A percentile compares a stretch with the other conserved stretches of the same genome.
Conservation (phyloP, 2,329 filamentous ascomycete genomes). For the Endoconidiophora laricicola region DNA sequence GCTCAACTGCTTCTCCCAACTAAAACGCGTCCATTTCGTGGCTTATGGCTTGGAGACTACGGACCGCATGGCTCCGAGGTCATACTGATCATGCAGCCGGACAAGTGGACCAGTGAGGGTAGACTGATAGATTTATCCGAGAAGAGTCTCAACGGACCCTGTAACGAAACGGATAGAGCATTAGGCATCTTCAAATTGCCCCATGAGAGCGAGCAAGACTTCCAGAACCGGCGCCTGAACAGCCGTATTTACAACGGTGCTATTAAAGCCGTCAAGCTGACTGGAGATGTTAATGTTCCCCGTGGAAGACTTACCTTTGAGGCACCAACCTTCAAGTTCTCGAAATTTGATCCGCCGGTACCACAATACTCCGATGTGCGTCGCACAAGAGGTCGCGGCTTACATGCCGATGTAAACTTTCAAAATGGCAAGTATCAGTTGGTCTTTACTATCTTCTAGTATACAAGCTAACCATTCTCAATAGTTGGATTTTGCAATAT, state of each 20-base stretch:
- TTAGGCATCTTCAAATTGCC: no score
- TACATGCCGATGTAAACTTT: slow-evolving; percentile 43
- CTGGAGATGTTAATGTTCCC: slow-evolving; percentile 79
- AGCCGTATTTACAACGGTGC: slow-evolving; percentile 44
- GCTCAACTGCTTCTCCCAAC: slow-evolving; percentile 67
- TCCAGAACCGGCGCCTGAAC: slow-evolving; percentile 27
- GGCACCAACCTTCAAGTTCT: slow-evolving; percentile 55
- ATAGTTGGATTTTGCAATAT: no score
- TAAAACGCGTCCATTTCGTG: slow-evolving; percentile 61
- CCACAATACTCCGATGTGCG: slow-evolving; percentile 55
- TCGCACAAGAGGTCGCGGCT: slow-evolving; percentile 57
- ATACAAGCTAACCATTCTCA: no score
- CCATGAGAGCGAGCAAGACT: slow-evolving; percentile 29
- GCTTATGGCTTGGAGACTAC: slow-evolving; percentile 88
- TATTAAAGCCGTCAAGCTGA: slow-evolving; percentile 76
- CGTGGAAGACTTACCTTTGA: slow-evolving; percentile 72
- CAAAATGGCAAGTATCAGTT: no score
- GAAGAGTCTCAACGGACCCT: slow-evolving; percentile 11
- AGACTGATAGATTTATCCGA: slow-evolving; percentile 16
- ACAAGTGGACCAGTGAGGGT: no score
- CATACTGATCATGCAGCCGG: slow-evolving; percentile 58
- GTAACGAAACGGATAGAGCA: no score
- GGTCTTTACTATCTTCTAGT: no score
- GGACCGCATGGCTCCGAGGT: slow-evolving; percentile 81
- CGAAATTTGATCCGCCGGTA: slow-evolving; percentile 49